These are phyloP conservation scores for Zelopaecilomyces penicillatus DNA, from an alignment of 2,329 filamentous ascomycete species.

Conservation along the genomic window DNA sequence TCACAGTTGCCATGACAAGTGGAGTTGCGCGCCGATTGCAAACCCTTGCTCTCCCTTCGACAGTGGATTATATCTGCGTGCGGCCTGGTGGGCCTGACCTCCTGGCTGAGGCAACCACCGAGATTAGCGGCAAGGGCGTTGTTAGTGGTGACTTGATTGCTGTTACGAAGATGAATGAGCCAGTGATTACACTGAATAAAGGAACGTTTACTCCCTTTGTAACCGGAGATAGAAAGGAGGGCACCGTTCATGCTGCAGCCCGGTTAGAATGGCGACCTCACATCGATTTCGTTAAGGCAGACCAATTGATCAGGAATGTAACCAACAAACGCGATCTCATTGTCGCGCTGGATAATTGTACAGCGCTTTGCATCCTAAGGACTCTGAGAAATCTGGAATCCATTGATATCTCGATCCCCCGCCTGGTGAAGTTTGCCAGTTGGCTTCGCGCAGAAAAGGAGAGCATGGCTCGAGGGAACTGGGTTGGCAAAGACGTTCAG, in stretches of 20 bases:
- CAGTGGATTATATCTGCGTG: background rate
- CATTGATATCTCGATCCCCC: no score
- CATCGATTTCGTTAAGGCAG: background rate
- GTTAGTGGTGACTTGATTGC: no score
- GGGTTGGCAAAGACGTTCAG: no score
- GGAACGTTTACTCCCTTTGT: constrained; percentile 1
- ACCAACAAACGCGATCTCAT: no score
- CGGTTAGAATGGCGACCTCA: constrained; percentile 1
- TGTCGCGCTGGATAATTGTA: no score
- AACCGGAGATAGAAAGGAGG: background rate
- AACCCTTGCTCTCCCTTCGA: constrained; percentile 4
- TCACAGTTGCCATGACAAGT: constrained; percentile 15
- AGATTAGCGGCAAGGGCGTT: no score
- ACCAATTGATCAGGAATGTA: background rate
- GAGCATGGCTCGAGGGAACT: no score
- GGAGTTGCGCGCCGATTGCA: constrained; percentile 16
- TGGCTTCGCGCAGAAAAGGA: no score
- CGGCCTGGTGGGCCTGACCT: background rate
- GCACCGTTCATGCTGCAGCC: background rate
- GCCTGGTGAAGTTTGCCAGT: no score
- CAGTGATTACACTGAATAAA: no score
- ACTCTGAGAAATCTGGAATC: no score
- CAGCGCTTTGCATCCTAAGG: no score
- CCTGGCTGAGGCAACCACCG: background rate
- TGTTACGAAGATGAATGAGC: background rate